Conservation (phyloP, 2,329 filamentous ascomycete species). For the Colletotrichum gloeosporioides region DNA sequence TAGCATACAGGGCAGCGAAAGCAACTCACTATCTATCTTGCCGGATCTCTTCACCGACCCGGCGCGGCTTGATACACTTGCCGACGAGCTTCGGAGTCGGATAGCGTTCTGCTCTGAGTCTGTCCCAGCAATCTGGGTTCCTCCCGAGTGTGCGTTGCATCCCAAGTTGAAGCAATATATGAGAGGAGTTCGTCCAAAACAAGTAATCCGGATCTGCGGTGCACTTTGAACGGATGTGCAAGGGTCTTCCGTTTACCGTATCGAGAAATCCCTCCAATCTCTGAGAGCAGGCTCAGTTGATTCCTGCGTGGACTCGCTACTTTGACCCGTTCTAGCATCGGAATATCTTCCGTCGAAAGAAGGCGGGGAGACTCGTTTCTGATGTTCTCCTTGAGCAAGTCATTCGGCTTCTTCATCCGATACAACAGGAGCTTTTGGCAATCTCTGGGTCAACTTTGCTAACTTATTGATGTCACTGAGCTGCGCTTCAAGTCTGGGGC, state of each 20-base stretch:
- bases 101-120: background rate
- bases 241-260: background rate
- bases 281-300: background rate
- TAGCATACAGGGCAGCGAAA: background rate
- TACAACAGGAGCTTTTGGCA: background rate
- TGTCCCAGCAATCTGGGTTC: background rate
- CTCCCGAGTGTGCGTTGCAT: background rate
- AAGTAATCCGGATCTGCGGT: background rate
- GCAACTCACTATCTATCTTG: background rate
- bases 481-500: background rate
- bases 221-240: background rate
- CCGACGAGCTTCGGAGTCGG: background rate
- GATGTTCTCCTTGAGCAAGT: background rate
- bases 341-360: background rate
- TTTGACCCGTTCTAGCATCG: background rate
- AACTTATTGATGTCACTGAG: background rate
- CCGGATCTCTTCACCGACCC: background rate
- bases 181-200: background rate
- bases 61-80: background rate
- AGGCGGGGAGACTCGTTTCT: background rate
- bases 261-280: background rate
- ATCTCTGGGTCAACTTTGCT: background rate
- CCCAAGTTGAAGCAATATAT: background rate
- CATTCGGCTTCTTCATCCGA: background rate
- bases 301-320: background rate